Evolutionary conservation across 345 rosid species (phyloP).

Genomic region (Populus deltoides): DNA sequence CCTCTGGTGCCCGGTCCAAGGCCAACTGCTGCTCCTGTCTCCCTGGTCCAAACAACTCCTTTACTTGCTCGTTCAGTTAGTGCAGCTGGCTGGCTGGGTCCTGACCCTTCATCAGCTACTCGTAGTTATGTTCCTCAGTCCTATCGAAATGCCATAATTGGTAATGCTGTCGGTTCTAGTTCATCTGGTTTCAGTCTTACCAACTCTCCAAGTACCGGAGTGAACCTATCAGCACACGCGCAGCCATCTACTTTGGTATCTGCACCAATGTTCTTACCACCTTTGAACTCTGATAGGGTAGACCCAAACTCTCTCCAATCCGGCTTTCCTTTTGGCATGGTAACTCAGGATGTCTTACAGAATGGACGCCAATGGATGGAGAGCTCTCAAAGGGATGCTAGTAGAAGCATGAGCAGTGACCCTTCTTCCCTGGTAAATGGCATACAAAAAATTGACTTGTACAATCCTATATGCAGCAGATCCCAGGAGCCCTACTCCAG

Average conservation of each 20-base stretch:
- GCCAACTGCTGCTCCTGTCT: constrained; percentile 48
- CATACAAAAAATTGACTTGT: constrained; percentile 33
- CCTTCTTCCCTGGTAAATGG: constrained; percentile 35
- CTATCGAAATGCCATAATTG: constrained; percentile 75
- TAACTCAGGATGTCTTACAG: constrained; percentile 42
- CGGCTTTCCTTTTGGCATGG: constrained; percentile 43
- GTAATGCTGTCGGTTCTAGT: constrained; percentile 55
- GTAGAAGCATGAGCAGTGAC: constrained; percentile 30
- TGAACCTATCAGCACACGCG: constrained; percentile 40
- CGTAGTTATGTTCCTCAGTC: constrained; percentile 66
- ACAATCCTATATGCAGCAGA: constrained; percentile 24
- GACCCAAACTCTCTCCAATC: constrained; percentile 46
- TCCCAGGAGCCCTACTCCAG: constrained; percentile 31
- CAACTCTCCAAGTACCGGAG: constrained; percentile 46
- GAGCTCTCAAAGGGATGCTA: constrained; percentile 41
- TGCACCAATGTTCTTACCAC: constrained; percentile 43
- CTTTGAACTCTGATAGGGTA: constrained; percentile 37
- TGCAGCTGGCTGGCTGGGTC: constrained; percentile 77
- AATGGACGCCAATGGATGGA: constrained; percentile 64
- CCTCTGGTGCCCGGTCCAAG: constrained; percentile 63
- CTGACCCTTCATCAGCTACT: constrained; percentile 50
- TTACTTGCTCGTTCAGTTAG: constrained; percentile 73
- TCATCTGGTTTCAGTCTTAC: constrained; percentile 49
- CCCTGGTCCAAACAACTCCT: constrained; percentile 58
- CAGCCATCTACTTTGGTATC: constrained; percentile 46